These are phyloP conservation scores for Ceratopteris richardii DNA, from an alignment of 75 land plant genomes.

Conservation along the genomic window DNA sequence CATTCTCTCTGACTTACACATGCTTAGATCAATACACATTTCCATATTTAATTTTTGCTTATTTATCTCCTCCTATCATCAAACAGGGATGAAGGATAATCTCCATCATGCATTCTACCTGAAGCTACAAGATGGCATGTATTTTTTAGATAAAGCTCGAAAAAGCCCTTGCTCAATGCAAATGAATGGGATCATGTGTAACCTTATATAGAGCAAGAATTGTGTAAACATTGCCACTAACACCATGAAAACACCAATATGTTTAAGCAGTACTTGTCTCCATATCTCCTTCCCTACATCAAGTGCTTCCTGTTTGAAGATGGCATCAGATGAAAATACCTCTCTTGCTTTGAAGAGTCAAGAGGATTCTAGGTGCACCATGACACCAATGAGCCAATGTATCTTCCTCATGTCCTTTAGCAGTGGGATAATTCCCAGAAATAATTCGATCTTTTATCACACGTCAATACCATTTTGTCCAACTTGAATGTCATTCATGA, in stretches of 20 bases:
- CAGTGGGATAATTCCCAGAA: conserved; percentile 79
- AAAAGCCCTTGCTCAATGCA: conserved; percentile 72
- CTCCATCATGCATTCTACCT: conserved; percentile 85
- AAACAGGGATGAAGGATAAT: conserved; percentile 70
- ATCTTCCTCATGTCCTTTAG: conserved; percentile 55
- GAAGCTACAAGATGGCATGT: conserved; percentile 45
- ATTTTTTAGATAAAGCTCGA: conserved; percentile 54
- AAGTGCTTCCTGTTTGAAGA: conserved; percentile 61
- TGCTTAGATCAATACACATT: no score
- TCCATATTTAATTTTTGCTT: no score
- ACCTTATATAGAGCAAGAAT: conserved; percentile 67
- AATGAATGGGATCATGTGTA: conserved; percentile 47
- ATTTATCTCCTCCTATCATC: conserved; percentile 91
- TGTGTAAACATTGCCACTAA: conserved; percentile 80
- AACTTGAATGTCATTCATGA: no score
- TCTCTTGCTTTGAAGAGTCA: conserved; percentile 80
- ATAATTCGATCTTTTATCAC: conserved; percentile 65
- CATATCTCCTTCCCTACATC: conserved; percentile 87
- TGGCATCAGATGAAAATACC: conserved; percentile 45
- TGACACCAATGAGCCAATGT: conserved; percentile 95
- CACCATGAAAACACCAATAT: conserved; percentile 86
- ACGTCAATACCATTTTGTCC: no score
- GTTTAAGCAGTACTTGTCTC: conserved; percentile 69
- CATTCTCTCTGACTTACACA: no score
- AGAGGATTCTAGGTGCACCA: conserved; percentile 86